phyloP scores from a whole-genome alignment of 2,329 filamentous ascomycete genomes.

The Xylaria digitata region DNA sequence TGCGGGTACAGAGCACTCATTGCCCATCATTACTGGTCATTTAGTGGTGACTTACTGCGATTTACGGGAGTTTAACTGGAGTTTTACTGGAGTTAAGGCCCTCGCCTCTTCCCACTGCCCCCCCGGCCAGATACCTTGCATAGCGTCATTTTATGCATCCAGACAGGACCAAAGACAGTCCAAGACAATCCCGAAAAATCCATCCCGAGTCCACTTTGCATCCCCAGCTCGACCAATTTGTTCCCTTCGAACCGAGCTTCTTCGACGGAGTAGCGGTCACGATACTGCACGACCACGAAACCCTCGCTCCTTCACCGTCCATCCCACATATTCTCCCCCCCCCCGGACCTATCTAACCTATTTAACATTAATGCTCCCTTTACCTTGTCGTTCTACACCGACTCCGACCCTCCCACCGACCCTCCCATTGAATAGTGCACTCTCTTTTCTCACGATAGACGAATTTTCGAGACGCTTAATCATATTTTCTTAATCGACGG shows the following conservation, averaged over 20 bases:
- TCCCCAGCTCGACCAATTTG: conserved; percentile 1
- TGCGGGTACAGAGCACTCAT: conserved; percentile 1
- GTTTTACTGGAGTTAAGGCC: conserved; percentile 16
- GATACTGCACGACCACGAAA: conserved; percentile 10
- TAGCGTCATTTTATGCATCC: conserved; percentile 42
- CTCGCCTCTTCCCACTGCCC: conserved; percentile 5
- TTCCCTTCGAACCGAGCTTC: conserved; percentile 33
- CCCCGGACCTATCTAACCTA: conserved; percentile 10
- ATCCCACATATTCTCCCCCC: not conserved
- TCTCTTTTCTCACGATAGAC: conserved; percentile 28
- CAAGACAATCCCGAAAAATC: conserved; percentile 25
- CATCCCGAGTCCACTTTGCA: conserved; percentile 12
- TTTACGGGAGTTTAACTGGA: no score
- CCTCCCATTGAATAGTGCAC: not conserved
- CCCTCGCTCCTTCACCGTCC: conserved; percentile 21
- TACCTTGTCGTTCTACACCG: conserved; percentile 8
- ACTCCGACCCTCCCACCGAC: not conserved
- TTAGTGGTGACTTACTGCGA: no score
- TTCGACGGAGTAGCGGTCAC: conserved; percentile 9
- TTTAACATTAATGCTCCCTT: conserved; percentile 15
- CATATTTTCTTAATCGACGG: conserved; percentile 19
- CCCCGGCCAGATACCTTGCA: conserved; percentile 26
- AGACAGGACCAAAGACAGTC: not conserved
- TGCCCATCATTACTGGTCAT: conserved; percentile 15
- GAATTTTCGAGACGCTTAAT: conserved; percentile 10